These are phyloP conservation scores for Terana coerulea DNA, from an alignment of 768 basidiomycete species.

Conservation along the genomic window DNA sequence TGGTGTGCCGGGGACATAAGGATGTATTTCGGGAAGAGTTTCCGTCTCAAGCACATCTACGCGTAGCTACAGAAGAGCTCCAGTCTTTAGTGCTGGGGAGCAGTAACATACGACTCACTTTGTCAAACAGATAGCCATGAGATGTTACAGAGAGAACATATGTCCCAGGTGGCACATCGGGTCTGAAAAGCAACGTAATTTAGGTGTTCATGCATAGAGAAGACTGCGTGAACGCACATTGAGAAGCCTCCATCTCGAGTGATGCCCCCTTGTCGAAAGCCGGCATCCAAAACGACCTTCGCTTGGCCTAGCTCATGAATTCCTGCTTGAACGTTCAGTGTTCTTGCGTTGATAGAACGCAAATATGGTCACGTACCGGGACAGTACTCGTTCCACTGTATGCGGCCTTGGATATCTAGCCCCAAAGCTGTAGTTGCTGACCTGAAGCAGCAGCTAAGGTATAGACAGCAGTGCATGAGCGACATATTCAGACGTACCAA, in stretches of 20 bases:
- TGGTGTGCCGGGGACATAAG: constrained; percentile 68
- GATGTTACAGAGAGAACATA: constrained; percentile 67
- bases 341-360: too few species aligned
- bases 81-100: neutral
- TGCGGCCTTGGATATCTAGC: constrained; percentile 55
- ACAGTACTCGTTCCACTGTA: constrained; percentile 74
- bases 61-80: constrained; percentile 53
- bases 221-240: constrained; percentile 47
- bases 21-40: constrained; percentile 47
- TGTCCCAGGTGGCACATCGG: constrained; percentile 62
- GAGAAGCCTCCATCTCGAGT: constrained; percentile 56
- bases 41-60: constrained; percentile 54
- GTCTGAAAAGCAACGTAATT: constrained; percentile 35
- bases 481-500: neutral
- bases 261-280: constrained; percentile 48
- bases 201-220: neutral
- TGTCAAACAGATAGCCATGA: constrained; percentile 68
- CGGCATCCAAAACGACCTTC: constrained; percentile 59
- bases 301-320: constrained; percentile 46
- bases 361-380: constrained; percentile 38
- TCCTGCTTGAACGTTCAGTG: constrained; percentile 20
- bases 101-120: constrained; percentile 37
- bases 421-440: constrained; percentile 33
- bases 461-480: too few species aligned
- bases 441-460: constrained; percentile 5